Conservation (phyloP, 495 filamentous ascomycete genomes). For the Hypoxylon fuscum region DNA sequence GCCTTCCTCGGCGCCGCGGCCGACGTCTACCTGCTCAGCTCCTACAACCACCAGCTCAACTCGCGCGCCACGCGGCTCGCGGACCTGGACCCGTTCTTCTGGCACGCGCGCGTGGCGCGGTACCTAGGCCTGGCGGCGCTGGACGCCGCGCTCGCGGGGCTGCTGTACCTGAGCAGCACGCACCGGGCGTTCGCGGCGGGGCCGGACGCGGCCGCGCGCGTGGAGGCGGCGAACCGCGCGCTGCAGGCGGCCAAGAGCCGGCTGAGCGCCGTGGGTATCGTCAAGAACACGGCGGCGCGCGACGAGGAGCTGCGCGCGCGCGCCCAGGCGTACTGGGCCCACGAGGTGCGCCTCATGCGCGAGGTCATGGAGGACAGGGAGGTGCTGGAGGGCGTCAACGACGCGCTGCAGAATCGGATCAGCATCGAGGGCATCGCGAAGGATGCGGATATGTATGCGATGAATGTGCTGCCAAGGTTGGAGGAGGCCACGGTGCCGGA, state of each 20-base stretch:
- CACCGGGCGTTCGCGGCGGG: conserved; percentile 67
- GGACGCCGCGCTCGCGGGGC: conserved; percentile 66
- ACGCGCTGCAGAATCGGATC: conserved; percentile 61
- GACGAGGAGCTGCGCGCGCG: conserved; percentile 61
- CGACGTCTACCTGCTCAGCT: conserved; percentile 68
- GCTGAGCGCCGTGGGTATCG: conserved; percentile 60
- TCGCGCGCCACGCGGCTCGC: conserved; percentile 62
- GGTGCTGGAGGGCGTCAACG: conserved; percentile 65
- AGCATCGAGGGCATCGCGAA: conserved; percentile 57
- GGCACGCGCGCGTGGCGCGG: conserved; percentile 69
- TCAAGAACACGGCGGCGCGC: conserved; percentile 63
- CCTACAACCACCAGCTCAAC: conserved; percentile 71
- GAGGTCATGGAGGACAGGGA: conserved; percentile 69
- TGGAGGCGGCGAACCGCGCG: conserved; percentile 53
- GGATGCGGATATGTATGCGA: conserved; percentile 65
- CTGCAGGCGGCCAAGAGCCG: conserved; percentile 53
- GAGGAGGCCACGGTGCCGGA: conserved; percentile 9
- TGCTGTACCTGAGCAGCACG: conserved; percentile 79
- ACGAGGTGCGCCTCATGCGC: conserved; percentile 62
- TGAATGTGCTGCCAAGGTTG: conserved; percentile 53
- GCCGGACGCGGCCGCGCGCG: conserved; percentile 55
- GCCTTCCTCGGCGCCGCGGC: conserved; percentile 64
- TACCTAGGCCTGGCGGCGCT: conserved; percentile 65
- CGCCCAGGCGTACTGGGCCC: conserved; percentile 59
- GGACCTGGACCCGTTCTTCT: conserved; percentile 74